Evolutionary conservation across 805 yeast genomes (phyloP), one percentile per base, ranked within the genome.

Genomic region (Candida yuanshanica): DNA sequence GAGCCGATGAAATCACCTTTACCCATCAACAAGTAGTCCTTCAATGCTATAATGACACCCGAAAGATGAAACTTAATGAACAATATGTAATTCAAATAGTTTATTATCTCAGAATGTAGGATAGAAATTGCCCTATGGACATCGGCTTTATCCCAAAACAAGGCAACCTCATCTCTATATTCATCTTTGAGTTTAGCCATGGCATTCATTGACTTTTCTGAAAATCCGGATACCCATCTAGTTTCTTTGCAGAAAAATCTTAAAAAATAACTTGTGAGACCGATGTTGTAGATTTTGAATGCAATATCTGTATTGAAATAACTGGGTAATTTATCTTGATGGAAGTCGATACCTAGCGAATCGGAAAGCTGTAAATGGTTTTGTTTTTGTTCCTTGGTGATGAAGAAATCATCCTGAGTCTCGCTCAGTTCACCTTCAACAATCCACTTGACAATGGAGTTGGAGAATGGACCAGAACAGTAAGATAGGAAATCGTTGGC

Each of bases 1-100:
- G 76, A 51, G 38, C 84, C 80, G n/a, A 85, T 77, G 46, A 91
- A 83, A 57, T 91, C 96, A n/a, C 91, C 87, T 42, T 75, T 77
- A 6, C 80, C 77, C 69, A 86, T 79, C 33, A 93, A 59, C 51
- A 89, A 65, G 43, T 82, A 77, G 44, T 75, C 75, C 46, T 83
- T 82, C 42, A 86, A 64, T 35, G 79, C 80, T 5, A 59, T 55
- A n/a, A 91, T 56, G 48, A 84, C 87, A 10, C 65, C 60, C 31
- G 65, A 61, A 27, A 82, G 58, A 31, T 70, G 62, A 49, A 69
- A 73, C 45, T 78, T 75, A 2, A 64, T 62, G 38, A 73, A 67
- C 2, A 89, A 51, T 3, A 77, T 57, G 10, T 59, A 45, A 18
- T 78, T 74, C 36, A 84, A 68, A 45, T 68, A 75, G 25, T 70